Evolutionary conservation across 306 rosid genomes (phyloP).

Genomic region (Trichosanthes truncata): DNA sequence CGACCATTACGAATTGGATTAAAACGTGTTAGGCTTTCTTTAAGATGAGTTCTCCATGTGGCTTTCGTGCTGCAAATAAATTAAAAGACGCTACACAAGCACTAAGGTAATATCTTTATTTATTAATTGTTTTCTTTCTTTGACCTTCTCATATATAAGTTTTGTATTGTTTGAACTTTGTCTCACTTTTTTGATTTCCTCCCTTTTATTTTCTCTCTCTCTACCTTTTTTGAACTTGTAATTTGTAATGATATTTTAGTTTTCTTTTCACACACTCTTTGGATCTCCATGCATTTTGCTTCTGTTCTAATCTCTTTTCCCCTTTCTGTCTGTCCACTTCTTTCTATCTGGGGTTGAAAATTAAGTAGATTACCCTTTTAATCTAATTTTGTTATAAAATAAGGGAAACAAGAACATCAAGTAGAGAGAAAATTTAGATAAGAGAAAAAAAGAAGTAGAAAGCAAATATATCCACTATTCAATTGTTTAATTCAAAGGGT

Average conservation of each 20-base stretch:
- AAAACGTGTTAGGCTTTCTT: neutral
- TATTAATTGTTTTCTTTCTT: neutral
- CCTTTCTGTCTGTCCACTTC: neutral
- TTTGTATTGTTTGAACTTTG: neutral
- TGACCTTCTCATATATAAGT: neutral
- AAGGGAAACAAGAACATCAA: too few species aligned
- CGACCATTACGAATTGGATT: neutral
- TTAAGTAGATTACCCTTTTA: too few species aligned
- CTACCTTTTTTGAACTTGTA: neutral
- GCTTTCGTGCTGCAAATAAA: neutral
- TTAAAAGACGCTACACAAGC: neutral
- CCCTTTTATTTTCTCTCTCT: too few species aligned
- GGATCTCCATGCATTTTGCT: neutral
- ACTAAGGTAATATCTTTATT: neutral
- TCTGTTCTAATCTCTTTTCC: neutral
- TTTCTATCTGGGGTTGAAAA: too few species aligned
- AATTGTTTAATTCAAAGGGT: too few species aligned
- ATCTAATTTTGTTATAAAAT: too few species aligned
- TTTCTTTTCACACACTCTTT: neutral
- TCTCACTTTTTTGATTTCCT: neutral
- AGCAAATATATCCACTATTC: too few species aligned
- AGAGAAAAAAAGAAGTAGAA: too few species aligned
- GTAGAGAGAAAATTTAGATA: too few species aligned
- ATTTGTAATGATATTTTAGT: neutral
- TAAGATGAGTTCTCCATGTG: neutral